Evolutionary conservation across 2,329 filamentous ascomycete genomes (phyloP).

Genomic region (Cercospora sesami): DNA sequence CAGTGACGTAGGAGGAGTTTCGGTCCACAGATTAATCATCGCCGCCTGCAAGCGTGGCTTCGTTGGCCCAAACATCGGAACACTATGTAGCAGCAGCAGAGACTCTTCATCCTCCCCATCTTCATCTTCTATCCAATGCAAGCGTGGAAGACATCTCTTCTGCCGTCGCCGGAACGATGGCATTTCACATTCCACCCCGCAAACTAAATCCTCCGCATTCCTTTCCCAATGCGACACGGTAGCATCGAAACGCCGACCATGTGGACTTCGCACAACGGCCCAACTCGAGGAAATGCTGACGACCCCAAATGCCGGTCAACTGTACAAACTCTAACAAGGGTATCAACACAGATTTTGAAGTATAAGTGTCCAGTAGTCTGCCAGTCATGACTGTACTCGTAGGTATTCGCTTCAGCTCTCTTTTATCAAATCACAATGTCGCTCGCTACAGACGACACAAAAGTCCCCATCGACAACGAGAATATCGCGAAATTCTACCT

Average conservation of each 20-base stretch:
- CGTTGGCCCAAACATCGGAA: neutral
- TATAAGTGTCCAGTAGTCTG: neutral
- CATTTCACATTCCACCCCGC: neutral
- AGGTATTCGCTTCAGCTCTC: neutral
- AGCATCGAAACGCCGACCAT: neutral
- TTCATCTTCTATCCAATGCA: neutral
- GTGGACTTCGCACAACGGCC: neutral
- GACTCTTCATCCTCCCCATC: neutral
- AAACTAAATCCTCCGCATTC: neutral
- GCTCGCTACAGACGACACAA: neutral
- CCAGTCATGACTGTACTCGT: neutral
- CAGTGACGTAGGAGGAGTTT: neutral
- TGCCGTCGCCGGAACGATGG: neutral
- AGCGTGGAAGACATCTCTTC: neutral
- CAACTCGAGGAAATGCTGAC: neutral
- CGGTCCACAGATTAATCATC: neutral
- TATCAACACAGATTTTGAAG: neutral
- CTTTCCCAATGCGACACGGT: neutral
- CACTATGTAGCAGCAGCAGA: neutral
- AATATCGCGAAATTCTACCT: conserved; percentile 6
- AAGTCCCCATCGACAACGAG: neutral
- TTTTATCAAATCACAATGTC: neutral
- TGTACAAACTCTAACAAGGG: neutral
- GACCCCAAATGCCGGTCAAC: neutral
- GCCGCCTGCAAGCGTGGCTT: neutral